phyloP scores from a whole-genome alignment of 1,284 basidiomycete species.

The Lignosus rhinocerotis region DNA sequence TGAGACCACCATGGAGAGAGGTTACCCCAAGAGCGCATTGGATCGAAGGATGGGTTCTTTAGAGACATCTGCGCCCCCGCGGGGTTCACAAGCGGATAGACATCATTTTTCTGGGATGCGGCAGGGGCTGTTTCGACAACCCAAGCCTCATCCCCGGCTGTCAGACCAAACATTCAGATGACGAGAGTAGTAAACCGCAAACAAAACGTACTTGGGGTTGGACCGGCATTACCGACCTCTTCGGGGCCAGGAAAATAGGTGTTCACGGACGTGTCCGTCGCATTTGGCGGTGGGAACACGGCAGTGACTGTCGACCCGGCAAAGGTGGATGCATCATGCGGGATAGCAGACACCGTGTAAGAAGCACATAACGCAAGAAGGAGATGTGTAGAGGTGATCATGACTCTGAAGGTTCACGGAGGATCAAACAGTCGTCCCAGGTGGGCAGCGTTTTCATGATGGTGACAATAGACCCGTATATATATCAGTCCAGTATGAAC shows the following conservation, averaged over 20 bases:
- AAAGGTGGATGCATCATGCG: constrained; percentile 24
- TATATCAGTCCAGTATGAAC: background rate
- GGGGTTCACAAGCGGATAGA: constrained; percentile 28
- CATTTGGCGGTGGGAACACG: constrained; percentile 30
- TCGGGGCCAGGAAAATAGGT: constrained; percentile 30
- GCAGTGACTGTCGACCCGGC: constrained; percentile 31
- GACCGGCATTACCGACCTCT: constrained; percentile 32
- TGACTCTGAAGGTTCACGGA: background rate
- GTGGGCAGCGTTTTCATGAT: no score
- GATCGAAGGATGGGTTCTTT: constrained; percentile 25
- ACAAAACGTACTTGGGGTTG: constrained; percentile 31
- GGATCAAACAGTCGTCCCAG: background rate
- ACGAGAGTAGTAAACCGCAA: background rate
- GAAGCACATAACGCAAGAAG: constrained; percentile 9
- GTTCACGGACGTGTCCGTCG: constrained; percentile 26
- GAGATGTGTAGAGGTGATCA: constrained; percentile 7
- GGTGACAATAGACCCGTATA: background rate
- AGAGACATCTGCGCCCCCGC: constrained; percentile 1
- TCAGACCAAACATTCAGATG: background rate
- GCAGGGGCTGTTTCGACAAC: constrained; percentile 31
- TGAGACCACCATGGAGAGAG: constrained; percentile 61
- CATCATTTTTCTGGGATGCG: constrained; percentile 24
- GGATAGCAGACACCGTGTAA: background rate
- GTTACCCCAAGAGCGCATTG: constrained; percentile 49
- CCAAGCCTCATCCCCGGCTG: constrained; percentile 31